A percentile compares a stretch with the other conserved stretches of the same genome.
Evolutionary conservation across 148 eudicot species (phyloP).

Genomic region (Dianthus caryophyllus): DNA sequence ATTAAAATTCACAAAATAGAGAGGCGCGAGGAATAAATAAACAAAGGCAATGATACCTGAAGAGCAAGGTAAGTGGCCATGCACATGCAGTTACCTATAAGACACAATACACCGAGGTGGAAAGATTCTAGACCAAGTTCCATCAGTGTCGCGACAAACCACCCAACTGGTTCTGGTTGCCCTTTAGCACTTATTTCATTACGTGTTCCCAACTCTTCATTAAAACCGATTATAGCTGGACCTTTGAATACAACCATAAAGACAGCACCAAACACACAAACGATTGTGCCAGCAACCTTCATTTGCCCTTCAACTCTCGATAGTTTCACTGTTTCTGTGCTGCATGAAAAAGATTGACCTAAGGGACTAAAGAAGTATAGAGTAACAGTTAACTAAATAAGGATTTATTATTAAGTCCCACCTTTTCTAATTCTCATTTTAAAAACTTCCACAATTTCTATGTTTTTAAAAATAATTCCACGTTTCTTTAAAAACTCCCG

Average conservation of each 20-base stretch:
- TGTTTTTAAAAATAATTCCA: too few relatives aligned
- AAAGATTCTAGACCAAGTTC: constrained; percentile 64
- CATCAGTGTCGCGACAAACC: constrained; percentile 51
- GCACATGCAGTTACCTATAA: constrained; percentile 93
- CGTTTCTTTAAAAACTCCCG: too few relatives aligned
- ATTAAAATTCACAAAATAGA: too few relatives aligned
- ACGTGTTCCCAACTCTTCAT: constrained; percentile 35
- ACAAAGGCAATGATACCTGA: constrained; percentile 48
- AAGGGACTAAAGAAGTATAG: constrained; percentile 14
- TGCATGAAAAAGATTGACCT: constrained; percentile 48
- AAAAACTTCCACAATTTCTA: too few relatives aligned
- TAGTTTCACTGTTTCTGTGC: constrained; percentile 92
- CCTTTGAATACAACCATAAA: constrained; percentile 86
- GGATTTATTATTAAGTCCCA: too few relatives aligned
- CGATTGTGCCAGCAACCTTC: constrained; percentile 78
- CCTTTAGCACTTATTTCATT: constrained; percentile 63
- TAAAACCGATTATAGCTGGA: constrained; percentile 59
- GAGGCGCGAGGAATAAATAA: background rate
- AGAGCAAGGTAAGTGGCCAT: constrained; percentile 88
- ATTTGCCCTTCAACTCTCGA: constrained; percentile 66
- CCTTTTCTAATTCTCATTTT: too few relatives aligned
- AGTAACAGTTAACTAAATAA: background rate
- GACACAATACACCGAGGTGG: constrained; percentile 83
- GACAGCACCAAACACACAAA: constrained; percentile 84
- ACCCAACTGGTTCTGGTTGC: constrained; percentile 80